Conservation (phyloP, 495 filamentous ascomycete species). For the Annulohypoxylon nitens region DNA sequence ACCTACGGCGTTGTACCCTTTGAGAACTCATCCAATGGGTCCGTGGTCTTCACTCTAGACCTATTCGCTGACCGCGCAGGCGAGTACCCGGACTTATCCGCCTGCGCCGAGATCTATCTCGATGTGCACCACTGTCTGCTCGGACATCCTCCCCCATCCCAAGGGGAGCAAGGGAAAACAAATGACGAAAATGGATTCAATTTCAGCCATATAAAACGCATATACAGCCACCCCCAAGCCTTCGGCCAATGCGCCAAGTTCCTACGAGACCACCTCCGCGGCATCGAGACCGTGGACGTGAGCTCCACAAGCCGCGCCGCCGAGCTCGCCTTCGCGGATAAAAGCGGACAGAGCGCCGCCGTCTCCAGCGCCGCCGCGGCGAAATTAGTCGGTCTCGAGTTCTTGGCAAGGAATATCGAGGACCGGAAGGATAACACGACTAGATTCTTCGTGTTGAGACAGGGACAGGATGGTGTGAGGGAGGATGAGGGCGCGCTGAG, state of each 20-base stretch:
- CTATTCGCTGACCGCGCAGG: conserved; percentile 79
- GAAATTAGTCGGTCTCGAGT: conserved; percentile 70
- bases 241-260: conserved; percentile 93
- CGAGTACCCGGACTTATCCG: conserved; percentile 72
- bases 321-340: conserved; percentile 75
- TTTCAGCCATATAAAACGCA: conserved; percentile 64
- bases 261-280: conserved; percentile 72
- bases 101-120: conserved; percentile 86
- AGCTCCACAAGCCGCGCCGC: conserved; percentile 88
- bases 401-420: conserved; percentile 82
- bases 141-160: conserved; percentile 53
- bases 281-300: conserved; percentile 83
- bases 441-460: conserved; percentile 82
- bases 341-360: conserved; percentile 73
- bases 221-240: conserved; percentile 95
- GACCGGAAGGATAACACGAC: conserved; percentile 88
- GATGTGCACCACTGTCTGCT: conserved; percentile 89
- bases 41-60: conserved; percentile 89
- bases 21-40: conserved; percentile 95
- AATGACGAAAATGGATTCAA: conserved; percentile 9
- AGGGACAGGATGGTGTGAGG: conserved; percentile 43
- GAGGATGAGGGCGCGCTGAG: background rate
- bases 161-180: background rate
- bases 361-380: conserved; percentile 83
- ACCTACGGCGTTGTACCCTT: conserved; percentile 89